Evolutionary conservation across 176 grass and related monocot species (phyloP).

Genomic region (Panicum miliaceum): DNA sequence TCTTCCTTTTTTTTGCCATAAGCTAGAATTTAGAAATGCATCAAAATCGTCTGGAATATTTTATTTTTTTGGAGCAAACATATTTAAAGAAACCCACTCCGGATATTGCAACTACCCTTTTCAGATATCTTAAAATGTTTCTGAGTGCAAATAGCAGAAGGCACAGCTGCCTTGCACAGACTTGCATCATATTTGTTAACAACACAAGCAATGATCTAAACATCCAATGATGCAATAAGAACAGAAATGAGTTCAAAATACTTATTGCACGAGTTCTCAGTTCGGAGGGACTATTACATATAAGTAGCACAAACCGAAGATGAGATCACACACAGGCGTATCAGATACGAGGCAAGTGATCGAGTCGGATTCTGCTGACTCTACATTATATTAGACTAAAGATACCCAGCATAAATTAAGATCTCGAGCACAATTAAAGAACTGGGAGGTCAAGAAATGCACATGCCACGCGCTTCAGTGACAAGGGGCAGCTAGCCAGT

Average conservation of each 20-base stretch:
- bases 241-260: constrained; percentile 11
- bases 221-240: background rate
- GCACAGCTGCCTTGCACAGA: background rate
- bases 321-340: constrained; percentile 6
- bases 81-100: background rate
- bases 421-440: constrained; percentile 12
- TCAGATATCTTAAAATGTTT: background rate
- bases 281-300: constrained; percentile 28
- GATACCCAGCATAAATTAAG: constrained; percentile 37
- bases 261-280: constrained; percentile 36
- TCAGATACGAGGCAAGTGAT: constrained; percentile 34
- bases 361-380: constrained; percentile 57
- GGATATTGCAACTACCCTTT: background rate
- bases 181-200: background rate
- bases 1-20: too few species aligned
- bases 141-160: background rate
- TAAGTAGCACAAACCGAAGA: constrained; percentile 35
- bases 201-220: background rate
- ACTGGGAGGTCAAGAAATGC: constrained; percentile 9
- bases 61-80: background rate
- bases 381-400: constrained; percentile 52
- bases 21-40: background rate
- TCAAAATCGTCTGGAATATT: background rate
- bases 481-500: constrained; percentile 30
- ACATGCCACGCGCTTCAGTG: background rate